Percentiles rank a stretch among this genome's conserved stretches.
Conservation (phyloP, 306 rosid species). For the Sophora flavescens region DNA sequence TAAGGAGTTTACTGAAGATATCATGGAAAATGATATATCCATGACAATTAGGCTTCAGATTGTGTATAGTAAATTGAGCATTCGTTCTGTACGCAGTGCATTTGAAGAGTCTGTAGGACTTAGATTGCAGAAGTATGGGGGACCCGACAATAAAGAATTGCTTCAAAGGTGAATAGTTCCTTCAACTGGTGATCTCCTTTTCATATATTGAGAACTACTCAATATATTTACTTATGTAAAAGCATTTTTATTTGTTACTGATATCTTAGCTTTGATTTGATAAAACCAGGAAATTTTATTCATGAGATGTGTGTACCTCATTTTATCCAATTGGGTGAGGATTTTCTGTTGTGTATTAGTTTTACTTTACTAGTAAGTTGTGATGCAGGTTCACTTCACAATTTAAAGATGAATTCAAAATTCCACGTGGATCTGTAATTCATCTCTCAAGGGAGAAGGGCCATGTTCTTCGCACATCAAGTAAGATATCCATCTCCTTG, state of each 20-base stretch:
- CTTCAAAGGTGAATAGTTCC: conserved; percentile 74
- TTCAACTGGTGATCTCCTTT: conserved; percentile 9
- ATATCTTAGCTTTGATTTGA: conserved; percentile 9
- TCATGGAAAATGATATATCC: conserved; percentile 78
- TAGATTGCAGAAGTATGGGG: conserved; percentile 79
- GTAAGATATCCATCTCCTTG: conserved; percentile 60
- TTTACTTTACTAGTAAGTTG: conserved; percentile 37
- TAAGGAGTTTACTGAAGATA: conserved; percentile 67
- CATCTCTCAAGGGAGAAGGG: conserved; percentile 78
- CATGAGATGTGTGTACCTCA: background rate
- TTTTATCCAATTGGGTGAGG: conserved; percentile 10
- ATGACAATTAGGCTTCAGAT: conserved; percentile 90
- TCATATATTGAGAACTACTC: background rate
- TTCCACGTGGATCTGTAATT: conserved; percentile 86
- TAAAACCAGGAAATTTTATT: background rate
- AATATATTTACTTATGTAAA: background rate
- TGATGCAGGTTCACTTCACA: conserved; percentile 91
- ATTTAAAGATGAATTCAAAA: conserved; percentile 88
- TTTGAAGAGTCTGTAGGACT: conserved; percentile 89
- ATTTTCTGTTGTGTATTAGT: conserved; percentile 19
- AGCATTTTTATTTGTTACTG: conserved; percentile 16
- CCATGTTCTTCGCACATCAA: conserved; percentile 77
- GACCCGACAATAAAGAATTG: conserved; percentile 72
- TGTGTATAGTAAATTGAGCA: conserved; percentile 83
- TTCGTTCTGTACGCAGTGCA: conserved; percentile 83